Percentiles rank a stretch among this genome's conserved stretches.
phyloP scores from a whole-genome alignment of 805 yeast species.

The Starmera dryadoides region DNA sequence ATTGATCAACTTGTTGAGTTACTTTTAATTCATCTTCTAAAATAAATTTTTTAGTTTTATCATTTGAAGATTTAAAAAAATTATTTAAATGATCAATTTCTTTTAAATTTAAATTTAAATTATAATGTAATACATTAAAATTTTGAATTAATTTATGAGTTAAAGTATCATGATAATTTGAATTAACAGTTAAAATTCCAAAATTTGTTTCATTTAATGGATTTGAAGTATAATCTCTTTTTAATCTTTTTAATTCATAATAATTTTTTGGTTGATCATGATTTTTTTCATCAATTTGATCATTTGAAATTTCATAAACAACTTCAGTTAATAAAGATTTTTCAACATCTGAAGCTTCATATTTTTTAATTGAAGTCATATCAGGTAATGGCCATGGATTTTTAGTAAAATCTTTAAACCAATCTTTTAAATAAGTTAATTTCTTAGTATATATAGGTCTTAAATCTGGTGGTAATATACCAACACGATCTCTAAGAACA shows the following conservation, averaged over 20 bases:
- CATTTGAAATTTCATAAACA: conserved; percentile 37
- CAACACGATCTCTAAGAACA: conserved; percentile 74
- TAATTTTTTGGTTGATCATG: conserved; percentile 30
- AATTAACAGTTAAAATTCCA: conserved; percentile 40
- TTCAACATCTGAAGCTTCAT: conserved; percentile 71
- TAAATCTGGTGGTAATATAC: conserved; percentile 72
- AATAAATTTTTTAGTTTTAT: conserved; percentile 33
- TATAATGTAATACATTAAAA: conserved; percentile 39
- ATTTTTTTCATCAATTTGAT: conserved; percentile 43
- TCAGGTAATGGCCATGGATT: conserved; percentile 76
- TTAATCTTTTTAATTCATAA: conserved; percentile 56
- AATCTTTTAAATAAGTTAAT: conserved; percentile 51
- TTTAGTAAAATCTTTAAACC: conserved; percentile 40
- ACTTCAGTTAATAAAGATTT: conserved; percentile 70
- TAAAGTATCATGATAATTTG: conserved; percentile 33
- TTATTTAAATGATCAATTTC: conserved; percentile 39
- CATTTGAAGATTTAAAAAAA: conserved; percentile 2
- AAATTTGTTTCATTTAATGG: conserved; percentile 52
- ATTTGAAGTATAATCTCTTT: conserved; percentile 61
- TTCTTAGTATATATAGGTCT: conserved; percentile 68
- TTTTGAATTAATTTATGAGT: conserved; percentile 61
- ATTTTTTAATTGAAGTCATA: conserved; percentile 53
- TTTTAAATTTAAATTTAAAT: conserved; percentile 32
- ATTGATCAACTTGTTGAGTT: conserved; percentile 35
- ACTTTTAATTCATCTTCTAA: conserved; percentile 39